These are phyloP conservation scores for Pyrenochaeta sp. DNA, from an alignment of 2,329 filamentous ascomycete genomes.

Conservation along the genomic window DNA sequence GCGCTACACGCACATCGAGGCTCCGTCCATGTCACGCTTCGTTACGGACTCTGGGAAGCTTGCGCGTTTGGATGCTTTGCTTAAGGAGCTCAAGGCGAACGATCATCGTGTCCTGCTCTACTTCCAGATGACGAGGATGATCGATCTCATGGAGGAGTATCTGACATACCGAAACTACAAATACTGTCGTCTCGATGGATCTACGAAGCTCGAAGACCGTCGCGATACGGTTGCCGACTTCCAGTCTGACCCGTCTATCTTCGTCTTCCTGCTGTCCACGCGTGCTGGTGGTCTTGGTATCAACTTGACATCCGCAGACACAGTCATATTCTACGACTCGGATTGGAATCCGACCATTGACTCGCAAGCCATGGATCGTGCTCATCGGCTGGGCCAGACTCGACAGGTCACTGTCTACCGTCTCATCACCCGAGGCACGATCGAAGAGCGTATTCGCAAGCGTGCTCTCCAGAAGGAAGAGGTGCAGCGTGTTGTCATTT, in stretches of 20 bases:
- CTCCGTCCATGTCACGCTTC: slow-evolving; percentile 96
- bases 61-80: slow-evolving; percentile 84
- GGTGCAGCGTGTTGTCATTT: slow-evolving; percentile 96
- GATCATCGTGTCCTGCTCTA: slow-evolving; percentile 94
- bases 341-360: slow-evolving; percentile 99
- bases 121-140: slow-evolving; percentile 99
- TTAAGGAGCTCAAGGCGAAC: slow-evolving; percentile 89
- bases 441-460: slow-evolving; percentile 97
- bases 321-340: slow-evolving; percentile 99
- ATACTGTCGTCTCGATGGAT: slow-evolving; percentile 95
- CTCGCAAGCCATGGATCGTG: slow-evolving; percentile 98
- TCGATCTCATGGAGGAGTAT: slow-evolving; percentile 99
- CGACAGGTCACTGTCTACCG: slow-evolving; percentile 96
- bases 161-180: slow-evolving; percentile 99
- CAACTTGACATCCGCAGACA: slow-evolving; percentile 95
- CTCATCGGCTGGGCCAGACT: slow-evolving; percentile 96
- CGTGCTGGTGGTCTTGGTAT: slow-evolving; percentile 98
- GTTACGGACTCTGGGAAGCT: slow-evolving; percentile 98
- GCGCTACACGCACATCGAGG: slow-evolving; percentile 87
- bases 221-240: slow-evolving; percentile 97
- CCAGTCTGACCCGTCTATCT: slow-evolving; percentile 92
- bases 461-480: slow-evolving; percentile 98
- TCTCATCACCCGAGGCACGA: slow-evolving; percentile 94
- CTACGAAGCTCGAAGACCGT: slow-evolving; percentile 95
- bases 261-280: slow-evolving; percentile 95